phyloP scores from a whole-genome alignment of 2,329 filamentous ascomycete genomes.

The Teratosphaeria nubilosa region DNA sequence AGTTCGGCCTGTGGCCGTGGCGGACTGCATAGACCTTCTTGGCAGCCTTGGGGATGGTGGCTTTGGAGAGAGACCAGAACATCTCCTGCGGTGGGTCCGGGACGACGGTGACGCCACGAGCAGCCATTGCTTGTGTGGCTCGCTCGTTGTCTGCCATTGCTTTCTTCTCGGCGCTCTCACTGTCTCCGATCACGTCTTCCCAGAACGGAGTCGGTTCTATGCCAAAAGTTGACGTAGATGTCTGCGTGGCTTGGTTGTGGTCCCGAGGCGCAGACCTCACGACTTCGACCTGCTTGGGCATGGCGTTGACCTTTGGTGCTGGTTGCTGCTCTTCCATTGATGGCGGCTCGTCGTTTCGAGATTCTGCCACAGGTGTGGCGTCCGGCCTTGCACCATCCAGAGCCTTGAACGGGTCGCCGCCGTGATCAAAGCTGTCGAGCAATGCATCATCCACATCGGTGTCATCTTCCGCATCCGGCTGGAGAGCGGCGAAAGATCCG shows the following conservation, averaged over 20 bases:
- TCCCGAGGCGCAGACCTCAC: neutral
- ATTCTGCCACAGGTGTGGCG: neutral
- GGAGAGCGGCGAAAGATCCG: neutral
- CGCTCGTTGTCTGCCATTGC: neutral
- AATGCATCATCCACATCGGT: neutral
- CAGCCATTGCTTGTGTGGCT: neutral
- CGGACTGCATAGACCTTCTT: conserved; percentile 2
- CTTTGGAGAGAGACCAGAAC: neutral
- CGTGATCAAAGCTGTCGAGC: neutral
- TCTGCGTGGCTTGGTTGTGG: neutral
- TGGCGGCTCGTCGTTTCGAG: neutral
- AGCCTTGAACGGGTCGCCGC: neutral
- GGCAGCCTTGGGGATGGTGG: neutral
- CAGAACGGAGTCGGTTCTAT: neutral
- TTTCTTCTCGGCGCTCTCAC: neutral
- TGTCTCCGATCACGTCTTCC: neutral
- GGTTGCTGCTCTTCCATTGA: neutral
- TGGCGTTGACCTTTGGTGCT: neutral
- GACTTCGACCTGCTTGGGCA: neutral
- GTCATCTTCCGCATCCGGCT: neutral
- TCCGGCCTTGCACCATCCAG: neutral
- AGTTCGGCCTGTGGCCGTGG: conserved; percentile 1
- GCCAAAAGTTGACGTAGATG: neutral
- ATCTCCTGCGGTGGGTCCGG: neutral
- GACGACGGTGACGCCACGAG: neutral